Evolutionary conservation across 495 filamentous ascomycete species (phyloP), one percentile per base, ranked within the genome.

Genomic region (Talaromyces nanjingensis): DNA sequence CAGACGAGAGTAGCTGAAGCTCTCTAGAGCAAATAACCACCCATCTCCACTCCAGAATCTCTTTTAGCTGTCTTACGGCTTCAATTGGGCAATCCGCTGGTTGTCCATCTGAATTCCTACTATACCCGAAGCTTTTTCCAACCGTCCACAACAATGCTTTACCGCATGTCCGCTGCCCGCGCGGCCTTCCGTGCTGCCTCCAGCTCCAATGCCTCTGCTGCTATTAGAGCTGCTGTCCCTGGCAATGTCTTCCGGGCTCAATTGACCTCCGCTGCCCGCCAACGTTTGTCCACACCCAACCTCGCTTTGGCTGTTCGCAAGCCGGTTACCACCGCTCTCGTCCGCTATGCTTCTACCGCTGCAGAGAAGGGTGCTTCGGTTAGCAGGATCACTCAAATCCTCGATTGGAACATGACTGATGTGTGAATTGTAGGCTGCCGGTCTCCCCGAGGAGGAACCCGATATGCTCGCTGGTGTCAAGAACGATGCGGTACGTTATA

Each of bases 391-490:
- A 20, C 18, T 47, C 8, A 14, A 9, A 31, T 29, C 0, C 3
- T 63, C 12, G 4, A 9, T 63, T 29, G 53, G 18, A 52, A 27
- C 11, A 34, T 49, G 37, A 49, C 54, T 64, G 63, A 58, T 42
- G 24, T 14, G 42, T 31, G 20, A 54, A 22, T 29, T 64, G 24
- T 37, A 80, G 64, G 77, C 62, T 34, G 54, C 60, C 11, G 63
- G 64, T 58, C 70, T 73, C 31, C 70, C 67, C 4, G 73, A 73
- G 34, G 69, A 80, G 8, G 81, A 87, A 29, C 71, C 76, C 49
- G 86, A 92, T 59, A 87, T 93, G 78, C 76, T 86, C 72, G 81
- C 81, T 56, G 89, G 86, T 42, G 76, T 97, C 53, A 87, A 81
- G 70, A 69, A 79, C 24, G 93, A 98, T 72, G 60, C 94, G 64